Conservation (phyloP, 2,329 filamentous ascomycete species). For the Trichoderma sp. region DNA sequence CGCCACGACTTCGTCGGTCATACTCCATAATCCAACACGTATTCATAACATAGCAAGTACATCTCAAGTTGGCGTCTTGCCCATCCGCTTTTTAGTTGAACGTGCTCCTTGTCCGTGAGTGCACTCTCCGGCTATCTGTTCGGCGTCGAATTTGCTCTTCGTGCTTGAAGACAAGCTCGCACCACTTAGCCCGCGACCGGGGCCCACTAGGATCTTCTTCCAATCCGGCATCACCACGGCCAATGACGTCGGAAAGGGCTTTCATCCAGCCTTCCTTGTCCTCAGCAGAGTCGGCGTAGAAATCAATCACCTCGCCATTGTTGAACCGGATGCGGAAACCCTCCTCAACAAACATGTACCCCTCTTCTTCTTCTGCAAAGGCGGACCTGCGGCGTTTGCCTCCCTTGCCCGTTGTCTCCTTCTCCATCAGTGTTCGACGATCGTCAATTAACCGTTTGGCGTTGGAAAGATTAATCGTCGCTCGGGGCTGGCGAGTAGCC, state of each 20-base stretch:
- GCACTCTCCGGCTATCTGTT: slow-evolving; percentile 50
- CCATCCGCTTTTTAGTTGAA: slow-evolving; percentile 38
- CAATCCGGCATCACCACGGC: slow-evolving; percentile 49
- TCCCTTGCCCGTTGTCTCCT: slow-evolving; percentile 72
- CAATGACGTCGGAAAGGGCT: slow-evolving; percentile 70
- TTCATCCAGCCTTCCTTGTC: slow-evolving; percentile 96
- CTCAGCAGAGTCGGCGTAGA: slow-evolving; percentile 84
- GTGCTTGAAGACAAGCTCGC: slow-evolving; percentile 62
- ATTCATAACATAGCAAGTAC: slow-evolving; percentile 18
- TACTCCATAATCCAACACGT: slow-evolving; percentile 21
- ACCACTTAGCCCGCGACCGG: slow-evolving; percentile 59
- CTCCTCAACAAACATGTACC: slow-evolving; percentile 99
- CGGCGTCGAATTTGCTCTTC: slow-evolving; percentile 58
- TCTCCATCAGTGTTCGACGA: slow-evolving; percentile 76
- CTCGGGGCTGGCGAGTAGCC: slow-evolving; percentile 88
- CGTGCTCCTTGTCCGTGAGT: slow-evolving; percentile 59
- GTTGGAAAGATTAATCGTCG: slow-evolving; percentile 94
- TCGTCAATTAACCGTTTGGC: slow-evolving; percentile 93
- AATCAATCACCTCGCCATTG: slow-evolving; percentile 97
- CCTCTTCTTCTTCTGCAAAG: slow-evolving; percentile 97
- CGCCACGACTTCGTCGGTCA: slow-evolving; percentile 6
- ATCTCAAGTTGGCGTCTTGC: slow-evolving; percentile 5
- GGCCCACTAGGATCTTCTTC: slow-evolving; percentile 45
- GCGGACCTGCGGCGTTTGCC: slow-evolving; percentile 86
- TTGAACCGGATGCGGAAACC: slow-evolving; percentile 98